Base-by-base conservation (phyloP, 495 filamentous ascomycete genomes). In the Choiromyces venosus region DNA sequence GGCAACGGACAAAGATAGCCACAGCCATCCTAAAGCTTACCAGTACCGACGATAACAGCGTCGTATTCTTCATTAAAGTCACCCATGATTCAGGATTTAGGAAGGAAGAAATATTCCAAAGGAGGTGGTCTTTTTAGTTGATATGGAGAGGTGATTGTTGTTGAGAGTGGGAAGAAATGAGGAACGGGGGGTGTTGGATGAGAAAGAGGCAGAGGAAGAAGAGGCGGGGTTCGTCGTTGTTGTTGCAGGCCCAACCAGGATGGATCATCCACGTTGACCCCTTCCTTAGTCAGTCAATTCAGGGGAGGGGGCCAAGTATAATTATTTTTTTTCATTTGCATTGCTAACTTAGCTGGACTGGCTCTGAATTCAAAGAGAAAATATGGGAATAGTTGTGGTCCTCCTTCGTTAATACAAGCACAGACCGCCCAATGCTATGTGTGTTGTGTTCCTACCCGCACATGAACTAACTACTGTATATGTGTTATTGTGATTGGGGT, bases 41-140 rank as follows among this genome's bases (percentile, higher is more conserved):
- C 93, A 81, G 95, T 99, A 85, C 95, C 95, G 81, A 99, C 90
- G 81, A 99, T 96, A 79, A 99, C 91, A 83, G 97, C 91, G 88
- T 99, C 95, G 87, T 99, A 99, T 84, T 97, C 93, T 71, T 90
- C 89, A 71, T 93, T 92, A 79, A 99, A 96, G 84, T 99, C 95
- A 83, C 97, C 95, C 93, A 97, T 97, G 83, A 74, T 87, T 80
- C 37, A 33, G 46, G n/a, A 38, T 61, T 61, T 16, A 61, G 25
- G 25, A 33, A 33, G 52, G 52, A 61, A 61, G n/a, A 33, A 61
- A 29, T 33, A 29, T 70, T 40, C 64, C 16, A 70, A 38, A 33
- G n/a, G 33, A 33, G n/a, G 33, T 64, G 66, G 69, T 52, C 38
- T 37, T n/a, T 56, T 70, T 39, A 36, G 18, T 67, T 16, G 33